These are phyloP conservation scores for Vigna mungo DNA, from an alignment of 306 rosid genomes.

Conservation along the genomic window DNA sequence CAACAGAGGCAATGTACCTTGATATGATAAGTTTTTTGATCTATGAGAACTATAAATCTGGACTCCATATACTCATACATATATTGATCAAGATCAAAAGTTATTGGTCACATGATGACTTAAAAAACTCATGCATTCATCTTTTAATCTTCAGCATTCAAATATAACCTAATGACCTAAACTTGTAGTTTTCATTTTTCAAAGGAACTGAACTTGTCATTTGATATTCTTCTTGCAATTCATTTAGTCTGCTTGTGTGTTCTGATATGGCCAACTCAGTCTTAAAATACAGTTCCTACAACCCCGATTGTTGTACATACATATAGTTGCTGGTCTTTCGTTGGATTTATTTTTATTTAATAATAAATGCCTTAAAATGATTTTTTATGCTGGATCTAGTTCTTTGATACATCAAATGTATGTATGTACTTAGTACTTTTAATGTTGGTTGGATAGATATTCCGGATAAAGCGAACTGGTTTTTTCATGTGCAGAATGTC, in stretches of 20 bases:
- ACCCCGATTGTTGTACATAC: not conserved
- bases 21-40: too few species aligned
- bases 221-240: not conserved
- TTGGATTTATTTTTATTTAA: not conserved
- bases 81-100: not conserved
- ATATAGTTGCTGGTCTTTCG: slow-evolving; percentile 12
- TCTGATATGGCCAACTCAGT: slow-evolving; percentile 26
- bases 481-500: slow-evolving; percentile 56
- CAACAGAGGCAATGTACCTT: not conserved
- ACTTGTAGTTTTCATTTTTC: not conserved
- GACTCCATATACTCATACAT: not conserved
- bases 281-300: not conserved
- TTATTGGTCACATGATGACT: not conserved
- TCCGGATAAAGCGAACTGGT: slow-evolving; percentile 13
- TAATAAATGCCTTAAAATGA: not conserved
- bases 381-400: slow-evolving; percentile 17
- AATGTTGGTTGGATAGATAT: not conserved
- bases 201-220: too few species aligned
- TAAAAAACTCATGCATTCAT: not conserved
- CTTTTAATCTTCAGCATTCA: not conserved
- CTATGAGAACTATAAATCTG: not conserved
- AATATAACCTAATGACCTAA: not conserved
- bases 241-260: slow-evolving; percentile 27
- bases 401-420: slow-evolving; percentile 7
- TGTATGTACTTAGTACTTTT: not conserved